A percentile compares a stretch with the other conserved stretches of the same genome.
Conservation (phyloP, 345 rosid species). For the Salix caprea region DNA sequence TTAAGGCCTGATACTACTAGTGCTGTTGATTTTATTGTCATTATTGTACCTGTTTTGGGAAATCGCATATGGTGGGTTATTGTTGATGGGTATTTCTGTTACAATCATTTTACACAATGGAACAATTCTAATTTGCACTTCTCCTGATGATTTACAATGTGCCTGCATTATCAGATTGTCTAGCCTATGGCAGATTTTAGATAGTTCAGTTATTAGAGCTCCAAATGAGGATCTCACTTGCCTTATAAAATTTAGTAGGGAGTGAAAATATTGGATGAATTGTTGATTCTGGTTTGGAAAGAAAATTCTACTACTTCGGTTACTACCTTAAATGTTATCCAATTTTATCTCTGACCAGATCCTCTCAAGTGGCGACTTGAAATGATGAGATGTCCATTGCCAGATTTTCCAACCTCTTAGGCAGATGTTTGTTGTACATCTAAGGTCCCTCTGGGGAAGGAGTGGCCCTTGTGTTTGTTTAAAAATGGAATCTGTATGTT, state of each 20-base stretch:
- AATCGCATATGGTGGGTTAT: background rate
- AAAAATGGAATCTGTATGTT: background rate
- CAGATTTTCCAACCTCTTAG: background rate
- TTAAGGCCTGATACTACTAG: background rate
- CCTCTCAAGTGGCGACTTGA: background rate
- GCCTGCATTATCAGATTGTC: constrained; percentile 1
- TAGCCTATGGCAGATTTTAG: background rate
- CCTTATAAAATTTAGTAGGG: background rate
- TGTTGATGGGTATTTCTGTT: background rate
- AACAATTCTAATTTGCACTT: background rate
- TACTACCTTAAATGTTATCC: background rate
- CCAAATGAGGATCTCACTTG: background rate
- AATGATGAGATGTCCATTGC: background rate
- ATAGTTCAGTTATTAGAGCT: background rate
- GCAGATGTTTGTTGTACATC: background rate
- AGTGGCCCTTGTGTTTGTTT: background rate
- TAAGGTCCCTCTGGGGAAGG: background rate
- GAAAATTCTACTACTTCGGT: background rate
- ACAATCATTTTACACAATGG: background rate
- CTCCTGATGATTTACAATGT: background rate
- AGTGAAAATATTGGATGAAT: background rate
- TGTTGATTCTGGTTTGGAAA: background rate
- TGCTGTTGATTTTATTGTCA: background rate
- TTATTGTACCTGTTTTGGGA: background rate
- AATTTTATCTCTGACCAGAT: background rate